A percentile compares a stretch with the other conserved stretches of the same genome.
phyloP scores from a whole-genome alignment of 345 rosid species.

The Moricandia arvensis region DNA sequence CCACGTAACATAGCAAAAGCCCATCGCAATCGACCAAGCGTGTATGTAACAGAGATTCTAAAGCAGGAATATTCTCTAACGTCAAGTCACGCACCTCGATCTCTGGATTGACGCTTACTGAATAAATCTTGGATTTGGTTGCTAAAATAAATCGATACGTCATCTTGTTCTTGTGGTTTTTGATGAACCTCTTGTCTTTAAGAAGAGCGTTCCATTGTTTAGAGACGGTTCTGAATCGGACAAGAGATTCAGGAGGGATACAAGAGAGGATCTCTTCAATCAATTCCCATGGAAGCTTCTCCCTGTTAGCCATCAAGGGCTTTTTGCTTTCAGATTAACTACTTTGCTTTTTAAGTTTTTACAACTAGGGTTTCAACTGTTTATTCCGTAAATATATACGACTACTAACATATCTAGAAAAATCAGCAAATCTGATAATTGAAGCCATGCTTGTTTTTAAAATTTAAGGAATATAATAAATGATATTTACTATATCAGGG shows the following conservation, averaged over 20 bases:
- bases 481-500: neutral
- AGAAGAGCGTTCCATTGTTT: neutral
- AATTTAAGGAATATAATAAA: neutral
- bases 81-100: conserved; percentile 1
- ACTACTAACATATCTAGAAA: neutral
- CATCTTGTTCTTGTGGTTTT: conserved; percentile 2
- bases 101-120: conserved; percentile 7
- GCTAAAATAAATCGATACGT: conserved; percentile 8
- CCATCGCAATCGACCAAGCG: neutral
- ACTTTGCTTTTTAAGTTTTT: neutral
- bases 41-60: neutral
- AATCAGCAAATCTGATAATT: neutral
- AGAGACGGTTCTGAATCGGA: neutral
- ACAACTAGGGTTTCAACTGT: neutral
- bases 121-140: conserved; percentile 15
- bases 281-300: neutral
- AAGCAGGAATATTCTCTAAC: neutral
- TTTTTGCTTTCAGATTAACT: neutral
- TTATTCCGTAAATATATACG: neutral
- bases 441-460: neutral
- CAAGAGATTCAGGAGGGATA: neutral
- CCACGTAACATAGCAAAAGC: neutral
- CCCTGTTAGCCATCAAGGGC: neutral
- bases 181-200: conserved; percentile 1
- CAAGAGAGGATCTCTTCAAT: neutral